Evolutionary conservation across 371 early-diverging fungal genomes (phyloP), one percentile per base, ranked within the genome.

Genomic region (Mycotypha africana): DNA sequence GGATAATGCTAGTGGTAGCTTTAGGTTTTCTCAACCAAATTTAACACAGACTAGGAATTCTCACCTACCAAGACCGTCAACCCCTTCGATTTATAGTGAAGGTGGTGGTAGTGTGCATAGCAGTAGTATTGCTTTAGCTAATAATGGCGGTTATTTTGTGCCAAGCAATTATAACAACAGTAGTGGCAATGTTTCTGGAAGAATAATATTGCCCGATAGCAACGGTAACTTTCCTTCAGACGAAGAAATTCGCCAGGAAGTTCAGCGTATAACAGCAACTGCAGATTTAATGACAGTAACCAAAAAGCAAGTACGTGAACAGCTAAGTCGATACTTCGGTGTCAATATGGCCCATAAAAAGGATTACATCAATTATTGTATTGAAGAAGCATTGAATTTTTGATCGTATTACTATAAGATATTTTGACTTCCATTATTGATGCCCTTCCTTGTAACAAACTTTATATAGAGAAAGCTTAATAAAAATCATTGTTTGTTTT

Each of bases 231-330:
- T 49, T 68, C 87, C 89, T 1, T 71, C 79, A 1, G 93, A 93
- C 50, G 83, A 86, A 32, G 88, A 89, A 41, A 76, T 97, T 40
- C 65, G 86, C 4, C 63, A 57, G 28, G 82, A 85, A 54, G 86
- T 95, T 45, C 76, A 78, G 21, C 71, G 77, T 17, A 86, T 94
- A 26, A 70, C 94, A 11, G 47, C 79, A 15, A 79, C 80, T 2
- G 82, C 89, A n/a, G 81, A 91, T 50, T 60, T 90, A 25, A 86
- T 85, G 80, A 67, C 76, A 19, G 73, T 89, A 49, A 88, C 92
- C 25, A 91, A 91, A 65, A 89, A 89, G 59, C 85, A 85, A 56
- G 89, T 97, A 22, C 62, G 97, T 6, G 89, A 92, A 47, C 83
- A 89, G 50, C 64, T 97, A 35, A 70, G 81, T 22, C 45, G 62